These are phyloP conservation scores for Candida broadrunensis DNA, from an alignment of 805 yeast genomes.

Conservation along the genomic window DNA sequence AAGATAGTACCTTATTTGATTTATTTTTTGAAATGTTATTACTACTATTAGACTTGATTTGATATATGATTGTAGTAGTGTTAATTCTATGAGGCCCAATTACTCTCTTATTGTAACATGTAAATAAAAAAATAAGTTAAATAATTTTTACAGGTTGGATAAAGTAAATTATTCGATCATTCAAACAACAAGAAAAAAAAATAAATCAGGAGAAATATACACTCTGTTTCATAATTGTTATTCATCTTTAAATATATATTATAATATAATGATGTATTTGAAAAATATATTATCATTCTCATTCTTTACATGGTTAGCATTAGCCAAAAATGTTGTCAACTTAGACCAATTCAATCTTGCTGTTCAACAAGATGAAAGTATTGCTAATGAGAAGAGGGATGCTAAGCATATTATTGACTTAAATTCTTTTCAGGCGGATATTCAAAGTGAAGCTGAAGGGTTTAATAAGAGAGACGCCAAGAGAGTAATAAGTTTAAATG, in stretches of 20 bases:
- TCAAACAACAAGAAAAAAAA: too few species aligned
- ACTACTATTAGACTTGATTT: too few species aligned
- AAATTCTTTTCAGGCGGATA: slow-evolving; percentile 9
- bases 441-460: slow-evolving; percentile 1
- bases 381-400: slow-evolving; percentile 10
- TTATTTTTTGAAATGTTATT: too few species aligned
- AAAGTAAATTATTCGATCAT: too few species aligned
- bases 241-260: background rate
- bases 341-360: slow-evolving; percentile 8
- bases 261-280: slow-evolving; percentile 4
- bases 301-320: slow-evolving; percentile 2
- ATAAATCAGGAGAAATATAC: too few species aligned
- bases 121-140: too few species aligned
- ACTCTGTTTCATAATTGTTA: too few species aligned
- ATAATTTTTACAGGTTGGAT: too few species aligned
- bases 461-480: slow-evolving; percentile 14
- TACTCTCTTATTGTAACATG: too few species aligned
- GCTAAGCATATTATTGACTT: slow-evolving; percentile 14
- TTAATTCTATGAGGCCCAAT: too few species aligned
- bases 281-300: slow-evolving; percentile 2
- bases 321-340: slow-evolving; percentile 13
- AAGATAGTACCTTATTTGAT: too few species aligned
- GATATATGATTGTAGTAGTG: too few species aligned
- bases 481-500: slow-evolving; percentile 13
- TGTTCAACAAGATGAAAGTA: slow-evolving; percentile 7